Conservation (phyloP, 2,329 filamentous ascomycete species). For the Sclerotinia trifoliorum region DNA sequence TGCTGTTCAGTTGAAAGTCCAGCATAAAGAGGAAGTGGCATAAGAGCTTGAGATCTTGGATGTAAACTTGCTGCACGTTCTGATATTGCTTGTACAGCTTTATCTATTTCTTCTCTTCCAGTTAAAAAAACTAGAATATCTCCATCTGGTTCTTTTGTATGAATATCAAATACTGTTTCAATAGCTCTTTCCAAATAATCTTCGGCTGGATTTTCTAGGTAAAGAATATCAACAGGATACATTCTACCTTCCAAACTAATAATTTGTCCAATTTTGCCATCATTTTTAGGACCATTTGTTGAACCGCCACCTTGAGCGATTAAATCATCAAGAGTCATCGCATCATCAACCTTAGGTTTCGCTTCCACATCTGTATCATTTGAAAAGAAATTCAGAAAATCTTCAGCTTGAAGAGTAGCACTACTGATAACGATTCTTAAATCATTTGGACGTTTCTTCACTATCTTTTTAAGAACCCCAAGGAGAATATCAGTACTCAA, state of each 20-base stretch:
- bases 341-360: constrained; percentile 39
- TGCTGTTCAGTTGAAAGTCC: constrained; percentile 88
- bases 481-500: constrained; percentile 89
- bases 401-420: constrained; percentile 86
- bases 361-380: constrained; percentile 41
- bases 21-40: constrained; percentile 80
- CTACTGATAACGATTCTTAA: constrained; percentile 88
- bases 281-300: constrained; percentile 30
- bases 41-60: constrained; percentile 57
- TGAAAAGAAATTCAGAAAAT: constrained; percentile 76
- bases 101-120: constrained; percentile 89
- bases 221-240: constrained; percentile 85
- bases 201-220: constrained; percentile 73
- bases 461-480: constrained; percentile 87
- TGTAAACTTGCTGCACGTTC: constrained; percentile 67
- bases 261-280: constrained; percentile 57
- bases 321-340: constrained; percentile 41
- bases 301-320: constrained; percentile 33
- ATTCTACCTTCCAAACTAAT: constrained; percentile 84
- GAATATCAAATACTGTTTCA: constrained; percentile 83
- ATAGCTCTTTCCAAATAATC: constrained; percentile 85
- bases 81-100: constrained; percentile 72
- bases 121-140: constrained; percentile 92
- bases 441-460: constrained; percentile 69
- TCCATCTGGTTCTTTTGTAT: constrained; percentile 74